Base-by-base conservation (phyloP, 345 rosid genomes). In the Lenwebbia sp. region DNA sequence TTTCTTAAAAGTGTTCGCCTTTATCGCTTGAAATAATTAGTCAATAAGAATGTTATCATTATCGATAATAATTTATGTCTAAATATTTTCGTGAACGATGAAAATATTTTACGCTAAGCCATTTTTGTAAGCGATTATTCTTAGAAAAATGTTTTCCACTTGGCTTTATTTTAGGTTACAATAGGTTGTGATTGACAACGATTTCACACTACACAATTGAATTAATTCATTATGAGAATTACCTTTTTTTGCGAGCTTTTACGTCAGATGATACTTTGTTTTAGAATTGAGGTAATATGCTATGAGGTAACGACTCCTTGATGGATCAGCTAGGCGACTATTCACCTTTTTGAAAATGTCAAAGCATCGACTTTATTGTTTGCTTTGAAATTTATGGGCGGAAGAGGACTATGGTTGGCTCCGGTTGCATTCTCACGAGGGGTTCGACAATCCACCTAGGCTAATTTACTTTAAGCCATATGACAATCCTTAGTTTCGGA, bases 101-200 rank as follows among this genome's bases (percentile, higher is more conserved):
- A 49, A 7, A 49, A 49, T 49, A 49, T 49, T 49, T 49, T 49
- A 49, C 3, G 12, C 10, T 49, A 12, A 10, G 44, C 4, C 3
- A 49, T 49, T 49, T 49, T 49, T 10, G 3, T 49, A 49, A 49
- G 50, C 50, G 12, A 49, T 49, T 2, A 7, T 49, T 49, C 2
- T 49, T 49, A 10, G 12, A 3, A 49, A 49, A 10, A 10, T 49
- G 2, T 10, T 49, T 49, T 49, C 2, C 12, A 49, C 1, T 5
- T 3, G 17, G 25, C 19, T 8, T 17, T 17, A 33, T 1, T 1
- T 65, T 65, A 33, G 44, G 13, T 65, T 3, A 1, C 6, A 7
- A 30, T 8, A 1, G 23, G 13, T 3, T 0, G 0, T 4, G 44
- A 33, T 7, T 6, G 11, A 9, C 0, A 0, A 17, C 0, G 0